Base-by-base conservation (phyloP, 805 yeast species). In the Blastobotrys terrestris region DNA sequence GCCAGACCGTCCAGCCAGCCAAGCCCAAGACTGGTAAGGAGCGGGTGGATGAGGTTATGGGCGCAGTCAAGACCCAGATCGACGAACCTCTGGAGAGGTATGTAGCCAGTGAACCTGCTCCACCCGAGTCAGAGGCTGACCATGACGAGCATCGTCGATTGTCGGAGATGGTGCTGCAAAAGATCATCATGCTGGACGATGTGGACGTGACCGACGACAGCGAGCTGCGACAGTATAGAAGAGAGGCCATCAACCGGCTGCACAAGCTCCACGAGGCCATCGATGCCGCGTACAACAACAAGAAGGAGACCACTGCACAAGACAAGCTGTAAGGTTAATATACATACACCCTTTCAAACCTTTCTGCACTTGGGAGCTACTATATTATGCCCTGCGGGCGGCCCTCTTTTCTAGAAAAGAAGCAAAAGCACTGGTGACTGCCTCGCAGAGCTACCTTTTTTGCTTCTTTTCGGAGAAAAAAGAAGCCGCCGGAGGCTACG, bases 141-240 rank as follows among this genome's bases (percentile, higher is more conserved):
- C 35, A 26, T 26, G 64, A 65, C 39, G 65, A 61, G 56, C 65
- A 67, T 57, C 60, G 66, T 20, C 54, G 66, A 14, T 59, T 67
- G n/a, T 55, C 62, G 20, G 73, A 69, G 58, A 47, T 62, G 48
- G 62, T 69, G 31, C 60, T 69, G 18, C 71, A 68, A 49, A 62
- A 61, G 51, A 66, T 66, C 53, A 62, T 69, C 45, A 46, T 60
- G 44, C 61, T 69, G 19, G 73, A 69, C 56, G 63, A 64, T 44
- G 61, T 69, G 26, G 71, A 69, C 45, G 68, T 65, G n/a, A 45
- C 56, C 20, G 64, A 58, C 2, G 62, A 64, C 45, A 60, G 58
- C 8, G 71, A 68, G 48, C 55, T 66, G 39, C 62, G 73, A 8
- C 55, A 55, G 31, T 42, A 45, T 39, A 61, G 73, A 50, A 66